These are phyloP conservation scores for Epichloe bromicola DNA, from an alignment of 2,329 filamentous ascomycete species.

Conservation along the genomic window DNA sequence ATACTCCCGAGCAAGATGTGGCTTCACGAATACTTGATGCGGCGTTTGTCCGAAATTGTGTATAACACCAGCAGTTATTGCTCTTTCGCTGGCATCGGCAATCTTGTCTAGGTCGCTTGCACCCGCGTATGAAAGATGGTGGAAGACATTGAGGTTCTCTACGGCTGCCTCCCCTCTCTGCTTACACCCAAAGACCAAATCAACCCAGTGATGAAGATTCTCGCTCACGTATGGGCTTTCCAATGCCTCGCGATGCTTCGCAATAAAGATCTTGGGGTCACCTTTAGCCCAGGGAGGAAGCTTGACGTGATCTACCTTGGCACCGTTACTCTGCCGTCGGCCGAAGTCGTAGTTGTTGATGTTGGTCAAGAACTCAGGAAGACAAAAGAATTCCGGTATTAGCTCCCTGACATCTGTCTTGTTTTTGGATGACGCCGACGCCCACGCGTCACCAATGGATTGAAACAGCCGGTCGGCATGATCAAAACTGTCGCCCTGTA, in stretches of 20 bases:
- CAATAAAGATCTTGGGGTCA: conserved; percentile 88
- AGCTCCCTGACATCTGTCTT: conserved; percentile 91
- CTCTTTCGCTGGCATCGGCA: conserved; percentile 70
- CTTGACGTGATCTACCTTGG: conserved; percentile 70
- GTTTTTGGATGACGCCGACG: conserved; percentile 75
- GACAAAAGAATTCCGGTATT: conserved; percentile 93
- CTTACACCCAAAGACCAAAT: conserved; percentile 87
- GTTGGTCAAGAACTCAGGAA: conserved; percentile 91
- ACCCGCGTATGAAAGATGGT: conserved; percentile 88
- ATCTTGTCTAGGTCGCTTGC: conserved; percentile 89
- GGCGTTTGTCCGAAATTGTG: conserved; percentile 98
- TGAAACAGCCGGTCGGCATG: conserved; percentile 93
- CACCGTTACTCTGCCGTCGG: conserved; percentile 64
- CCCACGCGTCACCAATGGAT: conserved; percentile 83
- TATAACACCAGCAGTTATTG: conserved; percentile 88
- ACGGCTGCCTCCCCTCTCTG: conserved; percentile 91
- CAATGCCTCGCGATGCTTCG: conserved; percentile 87
- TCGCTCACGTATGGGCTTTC: conserved; percentile 88
- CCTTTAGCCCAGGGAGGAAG: conserved; percentile 96
- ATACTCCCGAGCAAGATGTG: conserved; percentile 67
- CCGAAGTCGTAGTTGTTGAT: conserved; percentile 93
- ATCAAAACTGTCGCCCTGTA: conserved; percentile 94
- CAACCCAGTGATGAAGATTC: conserved; percentile 88
- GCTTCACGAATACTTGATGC: conserved; percentile 77
- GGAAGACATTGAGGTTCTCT: conserved; percentile 89